Conservation (phyloP, 176 grass and related monocot species). For the Zizania latifolia region DNA sequence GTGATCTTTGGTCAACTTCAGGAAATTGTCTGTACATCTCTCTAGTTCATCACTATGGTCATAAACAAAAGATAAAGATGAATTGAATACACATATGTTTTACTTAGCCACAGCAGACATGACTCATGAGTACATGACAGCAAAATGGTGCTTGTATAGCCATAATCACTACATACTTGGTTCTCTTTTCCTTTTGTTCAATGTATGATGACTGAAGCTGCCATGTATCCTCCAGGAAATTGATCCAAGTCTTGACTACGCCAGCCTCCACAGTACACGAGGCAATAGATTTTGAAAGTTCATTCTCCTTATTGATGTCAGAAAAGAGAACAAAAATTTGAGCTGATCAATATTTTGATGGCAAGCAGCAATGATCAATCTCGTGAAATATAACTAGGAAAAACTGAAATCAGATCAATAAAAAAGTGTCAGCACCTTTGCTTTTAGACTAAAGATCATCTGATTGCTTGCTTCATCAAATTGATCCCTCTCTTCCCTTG, state of each 20-base stretch:
- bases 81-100: not conserved
- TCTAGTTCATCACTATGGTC: constrained; percentile 68
- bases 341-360: constrained; percentile 3
- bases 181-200: constrained; percentile 72
- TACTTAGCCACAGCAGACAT: too few species aligned
- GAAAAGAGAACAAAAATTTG: constrained; percentile 16
- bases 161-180: constrained; percentile 44
- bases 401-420: constrained; percentile 5
- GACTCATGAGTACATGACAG: too few species aligned
- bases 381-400: constrained; percentile 10
- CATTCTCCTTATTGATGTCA: constrained; percentile 58
- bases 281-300: constrained; percentile 82
- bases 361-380: constrained; percentile 11
- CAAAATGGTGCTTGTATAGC: not conserved
- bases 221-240: constrained; percentile 99
- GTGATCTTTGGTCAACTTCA: constrained; percentile 70
- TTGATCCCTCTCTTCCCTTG: constrained; percentile 95
- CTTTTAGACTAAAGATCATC: constrained; percentile 73
- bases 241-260: constrained; percentile 91
- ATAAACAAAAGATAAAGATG: constrained; percentile 32
- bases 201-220: constrained; percentile 68
- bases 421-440: constrained; percentile 58
- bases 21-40: constrained; percentile 54
- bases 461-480: constrained; percentile 96
- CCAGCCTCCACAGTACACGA: constrained; percentile 82